Percentiles rank a stretch among this genome's conserved stretches.
Conservation (phyloP, 768 basidiomycete genomes). For the Leccinum arenicola region DNA sequence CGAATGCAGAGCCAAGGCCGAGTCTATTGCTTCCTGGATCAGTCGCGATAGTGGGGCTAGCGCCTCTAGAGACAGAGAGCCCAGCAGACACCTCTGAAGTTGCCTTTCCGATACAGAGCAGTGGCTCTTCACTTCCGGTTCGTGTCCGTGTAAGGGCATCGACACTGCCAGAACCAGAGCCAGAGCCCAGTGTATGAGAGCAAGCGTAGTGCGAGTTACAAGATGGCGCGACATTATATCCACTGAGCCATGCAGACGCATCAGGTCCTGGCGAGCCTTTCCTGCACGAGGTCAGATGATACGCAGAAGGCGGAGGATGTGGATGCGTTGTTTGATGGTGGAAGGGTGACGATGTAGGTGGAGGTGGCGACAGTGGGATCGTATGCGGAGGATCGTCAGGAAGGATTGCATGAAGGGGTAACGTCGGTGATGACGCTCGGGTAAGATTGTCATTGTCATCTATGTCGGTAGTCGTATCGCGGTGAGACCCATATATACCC, state of each 20-base stretch:
- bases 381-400: slow-evolving; percentile 17
- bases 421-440: slow-evolving; percentile 24
- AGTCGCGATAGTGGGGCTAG: slow-evolving; percentile 1
- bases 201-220: slow-evolving; percentile 25
- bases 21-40: slow-evolving; percentile 12
- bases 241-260: slow-evolving; percentile 23
- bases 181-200: slow-evolving; percentile 30
- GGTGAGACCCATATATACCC: slow-evolving; percentile 26
- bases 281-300: slow-evolving; percentile 13
- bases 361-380: slow-evolving; percentile 26
- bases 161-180: slow-evolving; percentile 24
- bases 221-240: slow-evolving; percentile 25
- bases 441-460: slow-evolving; percentile 9
- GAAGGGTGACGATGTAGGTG: slow-evolving; percentile 3
- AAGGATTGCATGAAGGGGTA: slow-evolving; percentile 17
- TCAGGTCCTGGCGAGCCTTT: slow-evolving; percentile 30
- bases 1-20: slow-evolving; percentile 31
- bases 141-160: slow-evolving; percentile 28
- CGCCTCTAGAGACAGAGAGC: slow-evolving; percentile 6
- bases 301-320: slow-evolving; percentile 28
- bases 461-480: slow-evolving; percentile 6
- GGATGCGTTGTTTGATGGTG: slow-evolving; percentile 10
- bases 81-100: slow-evolving; percentile 7
- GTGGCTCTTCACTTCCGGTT: slow-evolving; percentile 31
- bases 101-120: slow-evolving; percentile 19